Conservation (phyloP, 2,329 filamentous ascomycete genomes). For the Pseudopyricularia cyperi region DNA sequence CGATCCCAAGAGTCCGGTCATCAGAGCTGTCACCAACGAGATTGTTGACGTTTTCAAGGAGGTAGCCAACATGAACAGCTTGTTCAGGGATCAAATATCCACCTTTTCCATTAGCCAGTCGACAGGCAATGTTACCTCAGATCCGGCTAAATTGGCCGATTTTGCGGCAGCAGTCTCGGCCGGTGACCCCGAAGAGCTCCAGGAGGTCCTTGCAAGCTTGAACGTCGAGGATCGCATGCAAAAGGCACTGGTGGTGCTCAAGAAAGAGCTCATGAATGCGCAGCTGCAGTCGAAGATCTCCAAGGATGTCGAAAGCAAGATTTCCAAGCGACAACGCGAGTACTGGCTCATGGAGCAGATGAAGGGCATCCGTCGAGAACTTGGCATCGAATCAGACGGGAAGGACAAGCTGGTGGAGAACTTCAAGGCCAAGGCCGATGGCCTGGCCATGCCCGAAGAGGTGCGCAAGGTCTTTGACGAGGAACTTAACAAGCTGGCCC, state of each 20-base stretch:
- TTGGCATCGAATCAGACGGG: constrained; percentile 93
- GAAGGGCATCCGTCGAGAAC: constrained; percentile 92
- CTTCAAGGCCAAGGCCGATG: constrained; percentile 89
- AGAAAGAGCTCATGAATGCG: constrained; percentile 98
- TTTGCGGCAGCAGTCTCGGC: constrained; percentile 96
- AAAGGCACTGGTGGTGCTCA: constrained; percentile 82
- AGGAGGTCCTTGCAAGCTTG: constrained; percentile 78
- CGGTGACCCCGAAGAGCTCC: constrained; percentile 81
- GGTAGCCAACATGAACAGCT: constrained; percentile 80
- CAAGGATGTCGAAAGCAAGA: constrained; percentile 95
- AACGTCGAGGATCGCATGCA: constrained; percentile 87
- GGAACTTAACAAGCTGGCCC: constrained; percentile 91
- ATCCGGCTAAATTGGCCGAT: constrained; percentile 89
- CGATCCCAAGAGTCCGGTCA: constrained; percentile 79
- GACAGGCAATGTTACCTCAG: constrained; percentile 85
- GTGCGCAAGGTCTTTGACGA: constrained; percentile 98
- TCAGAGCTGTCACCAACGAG: constrained; percentile 87
- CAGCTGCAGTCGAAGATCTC: constrained; percentile 94
- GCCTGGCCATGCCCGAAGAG: constrained; percentile 90
- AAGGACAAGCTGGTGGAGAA: constrained; percentile 97
- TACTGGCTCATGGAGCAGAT: constrained; percentile 99
- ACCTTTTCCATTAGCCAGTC: constrained; percentile 95
- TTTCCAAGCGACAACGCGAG: constrained; percentile 91
- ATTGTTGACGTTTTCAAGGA: constrained; percentile 99
- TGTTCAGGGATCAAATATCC: constrained; percentile 95